A percentile compares a stretch with the other conserved stretches of the same genome.
Evolutionary conservation across 495 filamentous ascomycete genomes (phyloP).

Genomic region (Xylaria cubensis): DNA sequence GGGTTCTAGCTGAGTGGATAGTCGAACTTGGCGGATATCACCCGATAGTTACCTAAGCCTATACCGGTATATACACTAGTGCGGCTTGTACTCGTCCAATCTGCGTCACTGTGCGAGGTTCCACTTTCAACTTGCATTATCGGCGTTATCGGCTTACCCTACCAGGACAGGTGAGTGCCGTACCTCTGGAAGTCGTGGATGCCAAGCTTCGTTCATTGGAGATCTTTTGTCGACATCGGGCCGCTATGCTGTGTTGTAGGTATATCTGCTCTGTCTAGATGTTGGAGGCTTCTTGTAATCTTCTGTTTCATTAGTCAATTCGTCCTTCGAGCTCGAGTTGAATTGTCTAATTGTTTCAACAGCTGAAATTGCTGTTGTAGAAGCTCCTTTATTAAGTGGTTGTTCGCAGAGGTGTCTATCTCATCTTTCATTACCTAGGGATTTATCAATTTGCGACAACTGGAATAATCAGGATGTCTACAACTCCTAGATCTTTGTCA

Average conservation of each 20-base stretch:
- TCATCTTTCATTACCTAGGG: not conserved
- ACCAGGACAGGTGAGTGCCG: not conserved
- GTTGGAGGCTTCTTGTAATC: not conserved
- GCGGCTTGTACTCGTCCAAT: not conserved
- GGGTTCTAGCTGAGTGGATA: not conserved
- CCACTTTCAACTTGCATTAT: not conserved
- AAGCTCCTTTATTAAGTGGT: not conserved
- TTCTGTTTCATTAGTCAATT: conserved; percentile 21
- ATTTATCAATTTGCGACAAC: not conserved
- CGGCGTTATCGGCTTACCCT: not conserved
- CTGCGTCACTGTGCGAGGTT: not conserved
- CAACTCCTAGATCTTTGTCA: conserved; percentile 37
- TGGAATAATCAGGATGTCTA: conserved; percentile 32
- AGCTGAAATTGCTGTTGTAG: not conserved
- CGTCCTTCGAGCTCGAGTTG: not conserved
- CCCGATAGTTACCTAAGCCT: not conserved
- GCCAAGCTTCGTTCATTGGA: conserved; percentile 7
- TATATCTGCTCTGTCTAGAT: not conserved
- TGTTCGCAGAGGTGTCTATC: not conserved
- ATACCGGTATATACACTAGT: not conserved
- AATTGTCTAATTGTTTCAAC: conserved; percentile 9
- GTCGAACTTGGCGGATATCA: not conserved
- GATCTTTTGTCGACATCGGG: not conserved
- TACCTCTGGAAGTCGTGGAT: not conserved
- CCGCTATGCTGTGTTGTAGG: not conserved